Evolutionary conservation across 1,139 yeast genomes (phyloP).

Genomic region (Suhomyces choctaworum): DNA sequence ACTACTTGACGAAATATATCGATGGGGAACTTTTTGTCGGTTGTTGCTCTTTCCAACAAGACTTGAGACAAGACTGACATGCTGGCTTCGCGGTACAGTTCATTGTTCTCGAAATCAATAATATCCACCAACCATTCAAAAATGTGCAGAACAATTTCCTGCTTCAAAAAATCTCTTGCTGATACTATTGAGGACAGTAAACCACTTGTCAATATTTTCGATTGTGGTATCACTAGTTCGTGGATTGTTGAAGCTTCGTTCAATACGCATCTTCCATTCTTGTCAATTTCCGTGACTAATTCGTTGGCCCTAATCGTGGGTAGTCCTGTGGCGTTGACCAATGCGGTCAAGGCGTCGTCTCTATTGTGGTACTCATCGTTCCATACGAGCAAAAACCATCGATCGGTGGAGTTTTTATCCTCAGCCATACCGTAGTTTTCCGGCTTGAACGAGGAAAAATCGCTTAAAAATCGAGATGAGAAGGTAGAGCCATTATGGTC

Average conservation of each 20-base stretch:
- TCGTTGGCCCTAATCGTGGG: constrained; percentile 28
- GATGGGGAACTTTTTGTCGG: constrained; percentile 30
- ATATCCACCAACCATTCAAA: constrained; percentile 53
- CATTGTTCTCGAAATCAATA: constrained; percentile 28
- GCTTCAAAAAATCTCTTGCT: constrained; percentile 50
- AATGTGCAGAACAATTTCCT: constrained; percentile 43
- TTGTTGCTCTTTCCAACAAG: constrained; percentile 30
- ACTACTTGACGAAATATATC: constrained; percentile 16
- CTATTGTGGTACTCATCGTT: constrained; percentile 72
- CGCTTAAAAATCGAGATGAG: constrained; percentile 28
- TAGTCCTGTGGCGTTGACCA: constrained; percentile 37
- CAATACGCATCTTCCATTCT: constrained; percentile 32
- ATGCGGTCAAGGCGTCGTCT: constrained; percentile 45
- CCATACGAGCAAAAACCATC: constrained; percentile 59
- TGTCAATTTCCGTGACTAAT: constrained; percentile 38
- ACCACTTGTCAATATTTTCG: constrained; percentile 47
- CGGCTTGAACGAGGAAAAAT: constrained; percentile 30
- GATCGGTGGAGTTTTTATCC: constrained; percentile 28
- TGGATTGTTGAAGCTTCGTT: constrained; percentile 20
- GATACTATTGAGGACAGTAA: constrained; percentile 57
- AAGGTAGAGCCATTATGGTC: constrained; percentile 11
- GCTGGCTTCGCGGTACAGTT: constrained; percentile 27
- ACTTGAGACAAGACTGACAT: constrained; percentile 27
- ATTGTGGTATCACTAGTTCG: constrained; percentile 26
- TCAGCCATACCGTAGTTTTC: constrained; percentile 30